Percentiles rank a stretch among this genome's conserved stretches.
Evolutionary conservation across 306 rosid species (phyloP).

Genomic region (Prunus fruticosa): DNA sequence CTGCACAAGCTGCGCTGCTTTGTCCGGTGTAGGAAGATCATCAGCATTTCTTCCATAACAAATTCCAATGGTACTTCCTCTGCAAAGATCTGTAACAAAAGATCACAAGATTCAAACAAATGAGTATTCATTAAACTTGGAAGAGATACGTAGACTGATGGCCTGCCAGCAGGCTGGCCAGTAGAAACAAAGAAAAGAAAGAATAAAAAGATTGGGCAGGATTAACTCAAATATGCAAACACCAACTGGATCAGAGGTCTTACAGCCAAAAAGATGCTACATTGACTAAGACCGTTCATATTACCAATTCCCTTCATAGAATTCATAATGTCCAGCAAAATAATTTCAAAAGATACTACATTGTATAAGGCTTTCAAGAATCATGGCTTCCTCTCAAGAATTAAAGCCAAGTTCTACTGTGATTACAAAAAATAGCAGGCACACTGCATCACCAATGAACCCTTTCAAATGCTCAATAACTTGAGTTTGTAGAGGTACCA

Average conservation of each 20-base stretch:
- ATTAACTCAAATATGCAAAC: background rate
- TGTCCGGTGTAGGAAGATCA: constrained; percentile 95
- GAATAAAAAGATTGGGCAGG: background rate
- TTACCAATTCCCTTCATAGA: background rate
- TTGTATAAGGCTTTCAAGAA: background rate
- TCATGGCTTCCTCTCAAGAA: background rate
- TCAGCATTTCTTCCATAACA: constrained; percentile 98
- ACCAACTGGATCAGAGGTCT: background rate
- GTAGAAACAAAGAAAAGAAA: background rate
- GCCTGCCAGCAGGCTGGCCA: background rate
- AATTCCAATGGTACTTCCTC: constrained; percentile 79
- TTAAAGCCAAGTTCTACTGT: background rate
- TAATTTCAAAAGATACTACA: background rate
- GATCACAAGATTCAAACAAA: constrained; percentile 9
- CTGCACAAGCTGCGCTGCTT: constrained; percentile 82
- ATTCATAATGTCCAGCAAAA: background rate
- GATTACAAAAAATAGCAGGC: background rate
- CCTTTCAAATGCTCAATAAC: background rate
- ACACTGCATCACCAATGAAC: background rate
- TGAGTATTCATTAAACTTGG: background rate
- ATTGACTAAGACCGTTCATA: background rate
- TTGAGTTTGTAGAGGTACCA: background rate
- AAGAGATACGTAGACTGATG: background rate
- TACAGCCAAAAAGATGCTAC: background rate
- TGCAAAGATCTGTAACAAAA: constrained; percentile 51